Base-by-base conservation (phyloP, 371 early-diverging fungal genomes). In the Mortierella sp. region DNA sequence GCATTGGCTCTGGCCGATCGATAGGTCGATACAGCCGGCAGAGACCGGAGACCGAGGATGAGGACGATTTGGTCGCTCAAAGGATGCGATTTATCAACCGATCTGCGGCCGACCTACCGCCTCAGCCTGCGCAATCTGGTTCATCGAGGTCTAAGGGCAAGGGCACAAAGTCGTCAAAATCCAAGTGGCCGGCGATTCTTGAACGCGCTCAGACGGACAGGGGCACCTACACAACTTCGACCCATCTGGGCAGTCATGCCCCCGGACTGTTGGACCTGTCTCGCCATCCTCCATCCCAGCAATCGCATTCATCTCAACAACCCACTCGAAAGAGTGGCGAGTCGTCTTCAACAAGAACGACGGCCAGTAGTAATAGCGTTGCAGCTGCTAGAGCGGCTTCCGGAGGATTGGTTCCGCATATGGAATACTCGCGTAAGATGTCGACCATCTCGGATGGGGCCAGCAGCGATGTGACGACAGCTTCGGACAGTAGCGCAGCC, bases 151-250 rank as follows among this genome's bases (percentile, higher is more conserved):
- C 26, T 15, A 73, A 67, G 41, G 56, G 73, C 14, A 67, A 66
- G 27, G 37, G 56, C 26, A 26, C 50, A 9, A 73, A 68, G 31
- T 31, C 43, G 21, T 43, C 60, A 21, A 62, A 54, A 21, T 19
- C 42, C 23, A 76, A 57, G 15, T 75, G 64, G 69, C 52, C 65
- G 1, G 23, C 56, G 15, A 23, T 23, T 6, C 57, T 68, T 11
- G 76, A 69, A 15, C 60, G 76, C 1, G 43, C 76, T 1, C 69
- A 69, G 31, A 64, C 70, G 14, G 76, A 76, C 23, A 28, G 44
- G 2, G 57, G 65, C 1, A 34, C 60, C 4, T 51, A 58, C 47
- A n/a, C 50, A 30, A 46, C 17, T 14, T 57, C 46, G 6, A 27
- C 50, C 12, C 64, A 60, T 50, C 64, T 64, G 6, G 64, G 54